phyloP scores from a whole-genome alignment of 148 eudicot species.

The Silene latifolia region DNA sequence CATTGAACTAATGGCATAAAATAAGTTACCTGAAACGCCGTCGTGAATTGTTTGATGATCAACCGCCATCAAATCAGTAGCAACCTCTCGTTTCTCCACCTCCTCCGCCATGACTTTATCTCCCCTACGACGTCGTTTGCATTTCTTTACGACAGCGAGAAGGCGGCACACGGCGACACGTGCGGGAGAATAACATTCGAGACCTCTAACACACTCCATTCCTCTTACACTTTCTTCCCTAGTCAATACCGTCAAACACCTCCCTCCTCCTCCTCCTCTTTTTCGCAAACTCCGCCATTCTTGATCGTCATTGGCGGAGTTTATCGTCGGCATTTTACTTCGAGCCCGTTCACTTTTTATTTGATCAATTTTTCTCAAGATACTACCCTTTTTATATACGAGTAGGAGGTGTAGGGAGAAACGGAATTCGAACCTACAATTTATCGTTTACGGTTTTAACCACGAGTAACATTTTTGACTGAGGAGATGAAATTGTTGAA shows the following conservation, averaged over 20 bases:
- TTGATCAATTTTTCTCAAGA: neutral
- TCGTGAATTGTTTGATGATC: neutral
- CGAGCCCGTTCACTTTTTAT: neutral
- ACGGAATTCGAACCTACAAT: too few species aligned
- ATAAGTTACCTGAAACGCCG: conserved; percentile 21
- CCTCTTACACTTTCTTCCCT: conserved; percentile 7
- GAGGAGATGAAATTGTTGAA: neutral
- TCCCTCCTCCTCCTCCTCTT: conserved; percentile 10
- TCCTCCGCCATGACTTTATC: conserved; percentile 14
- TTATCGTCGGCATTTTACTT: conserved; percentile 13
- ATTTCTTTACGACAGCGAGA: conserved; percentile 19
- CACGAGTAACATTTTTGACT: too few species aligned
- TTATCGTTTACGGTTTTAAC: too few species aligned
- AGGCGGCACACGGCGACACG: conserved; percentile 28
- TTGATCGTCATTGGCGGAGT: conserved; percentile 11
- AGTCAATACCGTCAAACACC: conserved; percentile 11
- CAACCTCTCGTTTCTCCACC: neutral
- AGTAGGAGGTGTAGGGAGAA: too few species aligned
- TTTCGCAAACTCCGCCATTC: conserved; percentile 7
- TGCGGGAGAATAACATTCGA: conserved; percentile 35
- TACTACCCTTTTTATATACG: neutral
- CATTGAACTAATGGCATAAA: too few species aligned
- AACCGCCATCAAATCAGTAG: neutral
- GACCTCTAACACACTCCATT: conserved; percentile 6
- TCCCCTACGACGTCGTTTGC: conserved; percentile 14